Evolutionary conservation across 2,329 filamentous ascomycete genomes (phyloP), one percentile per base, ranked within the genome.

Genomic region (Colletotrichum caudatum): DNA sequence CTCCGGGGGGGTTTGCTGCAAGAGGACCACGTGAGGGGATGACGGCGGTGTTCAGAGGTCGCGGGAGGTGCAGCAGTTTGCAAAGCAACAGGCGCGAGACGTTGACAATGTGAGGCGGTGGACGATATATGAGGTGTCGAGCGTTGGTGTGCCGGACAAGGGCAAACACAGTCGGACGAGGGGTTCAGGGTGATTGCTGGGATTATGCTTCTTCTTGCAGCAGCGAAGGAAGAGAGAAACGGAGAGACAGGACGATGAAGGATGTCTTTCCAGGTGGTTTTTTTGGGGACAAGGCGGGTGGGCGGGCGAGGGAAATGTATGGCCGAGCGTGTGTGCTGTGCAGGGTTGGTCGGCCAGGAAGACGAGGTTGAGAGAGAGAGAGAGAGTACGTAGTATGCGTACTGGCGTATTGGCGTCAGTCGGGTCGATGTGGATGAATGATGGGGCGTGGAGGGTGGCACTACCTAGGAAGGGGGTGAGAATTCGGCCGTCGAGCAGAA

Each of bases 271-370:
- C 50, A 58, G 29, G 33, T 44, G 48, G 37, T 51, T 66, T 71
- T 67, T 26, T 69, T 44, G 29, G 29, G 29, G 50, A 51, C 48
- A 39, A 48, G 61, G 66, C 62, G 70, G 67, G 67, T 54, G 70
- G 56, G 69, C 59, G 59, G 56, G 69, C 59, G 59, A 71, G 65
- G 53, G 64, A 61, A 69, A 71, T 69, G 69, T 69, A 59, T 64
- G 65, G 69, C 56, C 26, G 59, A 35, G 50, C 61, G 48, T 33
- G 60, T 51, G 18, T n/a, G 41, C 41, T 7, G 41, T 18, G 66
- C 51, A 60, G 29, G 39, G 58, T 44, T 29, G 35, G 39, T 59
- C 26, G 48, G 51, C 29, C 18, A 51, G 58, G 48, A 46, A 39
- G 65, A 63, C 39, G 41, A 48, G 26, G 35, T 12, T 29, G 29